Evolutionary conservation across 2,329 filamentous ascomycete species (phyloP).

Genomic region (Clonostachys byssicola): DNA sequence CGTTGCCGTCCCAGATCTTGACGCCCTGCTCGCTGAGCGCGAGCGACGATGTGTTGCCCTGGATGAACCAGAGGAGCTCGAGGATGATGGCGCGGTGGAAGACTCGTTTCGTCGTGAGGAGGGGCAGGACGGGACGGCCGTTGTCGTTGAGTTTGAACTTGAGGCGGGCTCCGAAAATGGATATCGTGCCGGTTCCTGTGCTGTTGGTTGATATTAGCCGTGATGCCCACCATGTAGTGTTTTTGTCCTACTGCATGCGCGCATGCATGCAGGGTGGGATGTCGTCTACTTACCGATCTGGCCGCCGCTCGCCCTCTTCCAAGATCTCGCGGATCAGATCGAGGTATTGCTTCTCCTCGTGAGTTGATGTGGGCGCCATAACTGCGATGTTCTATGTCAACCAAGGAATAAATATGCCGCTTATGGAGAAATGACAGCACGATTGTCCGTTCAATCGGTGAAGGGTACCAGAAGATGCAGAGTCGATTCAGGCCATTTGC

Average conservation of each 20-base stretch:
- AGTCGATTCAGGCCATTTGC: too few relatives aligned
- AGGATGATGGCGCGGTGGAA: conserved; percentile 86
- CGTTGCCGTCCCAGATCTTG: conserved; percentile 99
- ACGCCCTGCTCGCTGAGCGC: conserved; percentile 75
- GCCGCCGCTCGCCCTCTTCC: conserved; percentile 76
- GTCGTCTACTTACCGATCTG: conserved; percentile 62
- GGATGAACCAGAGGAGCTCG: conserved; percentile 95
- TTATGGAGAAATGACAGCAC: too few relatives aligned
- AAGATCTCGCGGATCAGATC: conserved; percentile 85
- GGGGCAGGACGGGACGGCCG: conserved; percentile 68
- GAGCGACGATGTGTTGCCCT: conserved; percentile 75
- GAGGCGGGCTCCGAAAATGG: conserved; percentile 81
- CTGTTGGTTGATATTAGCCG: conserved; percentile 35
- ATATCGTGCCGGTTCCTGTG: conserved; percentile 89
- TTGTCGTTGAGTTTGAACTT: conserved; percentile 75
- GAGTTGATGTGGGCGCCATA: conserved; percentile 18
- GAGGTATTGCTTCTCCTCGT: conserved; percentile 94
- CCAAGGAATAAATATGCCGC: too few relatives aligned
- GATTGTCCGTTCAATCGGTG: too few relatives aligned
- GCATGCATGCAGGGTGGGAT: background rate
- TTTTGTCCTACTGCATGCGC: background rate
- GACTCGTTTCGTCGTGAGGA: conserved; percentile 96
- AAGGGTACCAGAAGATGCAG: too few relatives aligned
- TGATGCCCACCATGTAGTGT: background rate
- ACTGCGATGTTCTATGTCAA: too few relatives aligned